Conservation (phyloP, 2,329 filamentous ascomycete species). For the Lomentospora prolificans region DNA sequence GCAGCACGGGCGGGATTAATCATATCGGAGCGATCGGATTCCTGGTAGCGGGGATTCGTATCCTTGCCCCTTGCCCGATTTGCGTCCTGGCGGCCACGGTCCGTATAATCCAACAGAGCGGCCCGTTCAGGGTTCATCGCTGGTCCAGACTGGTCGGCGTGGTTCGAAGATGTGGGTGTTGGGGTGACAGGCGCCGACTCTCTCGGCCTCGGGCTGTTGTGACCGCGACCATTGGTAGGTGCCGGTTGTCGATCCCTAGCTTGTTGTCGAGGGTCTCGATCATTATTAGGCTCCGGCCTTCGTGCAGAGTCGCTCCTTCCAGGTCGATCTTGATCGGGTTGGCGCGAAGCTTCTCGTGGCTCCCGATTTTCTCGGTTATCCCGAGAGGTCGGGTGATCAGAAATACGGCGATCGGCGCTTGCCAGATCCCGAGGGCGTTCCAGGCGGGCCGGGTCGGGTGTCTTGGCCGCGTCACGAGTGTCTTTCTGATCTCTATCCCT, state of each 20-base stretch:
- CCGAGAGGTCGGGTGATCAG: constrained; percentile 19
- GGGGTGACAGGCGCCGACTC: constrained; percentile 18
- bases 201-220: constrained; percentile 15
- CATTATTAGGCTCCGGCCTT: constrained; percentile 1
- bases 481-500: constrained; percentile 32
- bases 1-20: constrained; percentile 40
- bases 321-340: constrained; percentile 1
- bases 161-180: constrained; percentile 20
- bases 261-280: constrained; percentile 3
- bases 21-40: constrained; percentile 22
- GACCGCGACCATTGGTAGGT: constrained; percentile 14
- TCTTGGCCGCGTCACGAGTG: constrained; percentile 20
- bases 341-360: neutral
- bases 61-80: constrained; percentile 20
- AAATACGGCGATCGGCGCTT: constrained; percentile 29
- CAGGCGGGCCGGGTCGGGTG: constrained; percentile 29
- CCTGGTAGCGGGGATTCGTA: constrained; percentile 18
- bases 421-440: constrained; percentile 32
- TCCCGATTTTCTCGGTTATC: constrained; percentile 1
- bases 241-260: neutral
- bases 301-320: neutral
- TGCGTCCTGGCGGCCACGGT: constrained; percentile 3
- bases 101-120: constrained; percentile 28
- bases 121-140: constrained; percentile 47
- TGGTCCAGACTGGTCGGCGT: constrained; percentile 27